Base-by-base conservation (phyloP, 257 asterid genomes). In the Scutellaria galericulata region DNA sequence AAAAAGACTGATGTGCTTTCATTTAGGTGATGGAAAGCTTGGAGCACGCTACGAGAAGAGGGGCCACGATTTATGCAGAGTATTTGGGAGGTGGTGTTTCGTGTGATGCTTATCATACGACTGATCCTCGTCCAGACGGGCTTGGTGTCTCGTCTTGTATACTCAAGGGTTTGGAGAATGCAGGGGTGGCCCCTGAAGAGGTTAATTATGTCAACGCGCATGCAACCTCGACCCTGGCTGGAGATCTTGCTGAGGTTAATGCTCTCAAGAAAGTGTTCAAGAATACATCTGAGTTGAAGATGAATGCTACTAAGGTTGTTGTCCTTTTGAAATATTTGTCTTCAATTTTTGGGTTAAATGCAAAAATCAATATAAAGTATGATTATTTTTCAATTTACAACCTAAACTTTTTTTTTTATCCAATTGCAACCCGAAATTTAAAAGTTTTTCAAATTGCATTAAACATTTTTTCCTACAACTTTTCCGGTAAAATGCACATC, bases 151-250 rank as follows among this genome's bases (percentile, higher is more conserved):
- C 85, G 6, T 56, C 80, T 37, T 87, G 88, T 74, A 84, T 85
- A 39, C 40, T 24, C 48, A 76, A 79, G 76, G 76, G 80, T 61
- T 60, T 80, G 63, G 18, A 68, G 64, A 72, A 78, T 72, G 75
- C 78, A 1, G 70, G 70, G 14, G 82, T 87, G 39, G 78, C 88
- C 3, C 86, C 88, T 1, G 89, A 87, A 78, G 92, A 87, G 84
- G 89, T 87, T 68, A 85, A 85, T 73, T 87, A 85, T 40, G 70
- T 87, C 24, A 87, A 87, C 80, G 85, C 86, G 73, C 89, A 84
- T 71, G 89, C 89, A 31, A 87, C 92, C 13, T 84, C 92, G 9
- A 87, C 92, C 7, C 58, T 81, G 27, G 86, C 83, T 0, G 89
- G 92, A 66, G 88, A 87, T 45, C 47, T 84, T 55, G 89, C 84